phyloP scores from a whole-genome alignment of 345 rosid species.

The Brassica incana region DNA sequence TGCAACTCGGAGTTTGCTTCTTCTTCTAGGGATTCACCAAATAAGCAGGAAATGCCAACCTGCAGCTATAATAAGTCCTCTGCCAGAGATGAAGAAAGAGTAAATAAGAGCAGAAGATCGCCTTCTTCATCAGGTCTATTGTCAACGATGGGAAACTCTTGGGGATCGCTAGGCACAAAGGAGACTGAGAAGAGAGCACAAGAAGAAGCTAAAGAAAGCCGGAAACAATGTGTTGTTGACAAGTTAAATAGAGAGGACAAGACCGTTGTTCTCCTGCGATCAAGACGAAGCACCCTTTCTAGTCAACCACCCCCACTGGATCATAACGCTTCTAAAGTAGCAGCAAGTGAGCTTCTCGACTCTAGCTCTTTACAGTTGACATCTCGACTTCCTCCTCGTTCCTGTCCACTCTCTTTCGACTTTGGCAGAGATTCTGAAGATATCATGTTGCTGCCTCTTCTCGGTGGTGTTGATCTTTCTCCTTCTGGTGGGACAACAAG shows the following conservation, averaged over 20 bases:
- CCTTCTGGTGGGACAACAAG: constrained; percentile 31
- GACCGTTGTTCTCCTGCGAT: constrained; percentile 48
- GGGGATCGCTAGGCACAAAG: not conserved
- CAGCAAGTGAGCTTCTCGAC: constrained; percentile 28
- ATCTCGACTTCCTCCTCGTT: no score
- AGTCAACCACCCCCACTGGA: constrained; percentile 29
- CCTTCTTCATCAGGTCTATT: constrained; percentile 32
- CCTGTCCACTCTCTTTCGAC: not conserved
- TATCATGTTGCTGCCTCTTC: constrained; percentile 31
- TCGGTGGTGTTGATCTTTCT: constrained; percentile 34
- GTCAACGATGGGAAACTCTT: constrained; percentile 37
- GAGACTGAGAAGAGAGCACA: constrained; percentile 39
- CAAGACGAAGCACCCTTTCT: constrained; percentile 37
- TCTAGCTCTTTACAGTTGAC: no score
- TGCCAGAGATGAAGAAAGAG: constrained; percentile 10
- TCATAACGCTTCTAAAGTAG: constrained; percentile 28
- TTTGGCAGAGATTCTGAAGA: constrained; percentile 35
- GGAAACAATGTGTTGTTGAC: not conserved
- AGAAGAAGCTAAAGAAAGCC: constrained; percentile 25
- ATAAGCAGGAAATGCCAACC: constrained; percentile 38
- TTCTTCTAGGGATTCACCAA: constrained; percentile 39
- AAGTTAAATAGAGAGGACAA: constrained; percentile 38
- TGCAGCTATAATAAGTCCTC: constrained; percentile 44
- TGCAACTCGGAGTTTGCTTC: constrained; percentile 43
- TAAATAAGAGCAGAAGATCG: constrained; percentile 27